These are phyloP conservation scores for Penicillium soppii DNA, from an alignment of 495 filamentous ascomycete genomes.

Conservation along the genomic window DNA sequence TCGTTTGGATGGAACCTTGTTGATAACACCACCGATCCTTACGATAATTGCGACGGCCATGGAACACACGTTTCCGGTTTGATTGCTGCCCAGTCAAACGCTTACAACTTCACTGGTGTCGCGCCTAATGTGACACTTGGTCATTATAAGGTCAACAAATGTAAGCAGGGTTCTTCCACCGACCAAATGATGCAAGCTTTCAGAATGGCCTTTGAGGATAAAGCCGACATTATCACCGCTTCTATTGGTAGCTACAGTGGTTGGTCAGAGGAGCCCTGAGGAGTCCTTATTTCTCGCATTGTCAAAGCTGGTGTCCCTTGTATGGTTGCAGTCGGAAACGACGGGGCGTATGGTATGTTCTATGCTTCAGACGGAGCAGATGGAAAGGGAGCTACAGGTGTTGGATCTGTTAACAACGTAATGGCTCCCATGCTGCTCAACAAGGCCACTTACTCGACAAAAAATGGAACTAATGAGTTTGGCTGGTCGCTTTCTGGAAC, in stretches of 20 bases:
- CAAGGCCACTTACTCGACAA: constrained; percentile 11
- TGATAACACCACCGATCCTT: constrained; percentile 8
- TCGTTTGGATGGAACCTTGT: constrained; percentile 38
- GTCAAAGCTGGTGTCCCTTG: constrained; percentile 45
- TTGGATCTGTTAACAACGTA: constrained; percentile 55
- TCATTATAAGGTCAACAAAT: constrained; percentile 50
- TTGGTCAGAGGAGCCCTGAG: constrained; percentile 43
- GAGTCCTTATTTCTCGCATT: constrained; percentile 3
- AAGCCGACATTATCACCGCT: constrained; percentile 59
- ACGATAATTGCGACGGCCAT: constrained; percentile 1
- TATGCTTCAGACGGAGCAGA: constrained; percentile 48
- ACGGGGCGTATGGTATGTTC: constrained; percentile 51
- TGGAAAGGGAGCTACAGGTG: constrained; percentile 46
- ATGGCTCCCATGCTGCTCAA: constrained; percentile 21
- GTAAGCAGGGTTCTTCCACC: constrained; percentile 53
- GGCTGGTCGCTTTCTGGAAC: constrained; percentile 12
- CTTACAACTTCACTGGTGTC: constrained; percentile 53
- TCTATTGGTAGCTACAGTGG: constrained; percentile 57
- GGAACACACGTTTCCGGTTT: constrained; percentile 38
- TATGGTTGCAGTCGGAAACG: constrained; percentile 56
- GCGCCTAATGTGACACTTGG: constrained; percentile 55
- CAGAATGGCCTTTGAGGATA: constrained; percentile 55
- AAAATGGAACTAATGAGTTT: constrained; percentile 15
- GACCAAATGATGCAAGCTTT: no score
- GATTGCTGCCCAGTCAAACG: constrained; percentile 51